Percentiles rank a stretch among this genome's conserved stretches.
These are phyloP conservation scores for Globisporangium lucens DNA, from an alignment of 352 stramenopile genomes.

Conservation along the genomic window DNA sequence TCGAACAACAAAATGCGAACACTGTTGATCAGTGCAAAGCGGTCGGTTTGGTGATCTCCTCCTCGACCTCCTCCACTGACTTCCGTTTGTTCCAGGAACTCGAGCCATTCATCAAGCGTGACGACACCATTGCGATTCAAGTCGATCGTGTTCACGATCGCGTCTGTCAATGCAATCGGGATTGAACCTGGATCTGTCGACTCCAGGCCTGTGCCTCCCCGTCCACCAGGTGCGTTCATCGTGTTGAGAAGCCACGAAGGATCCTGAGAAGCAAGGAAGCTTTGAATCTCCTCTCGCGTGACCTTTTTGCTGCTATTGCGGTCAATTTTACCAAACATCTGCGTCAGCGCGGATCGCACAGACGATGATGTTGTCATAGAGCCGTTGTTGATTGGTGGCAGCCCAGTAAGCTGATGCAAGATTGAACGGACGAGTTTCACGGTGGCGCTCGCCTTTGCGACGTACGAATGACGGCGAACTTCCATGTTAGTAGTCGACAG, in stretches of 20 bases:
- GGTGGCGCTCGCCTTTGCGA: constrained; percentile 10
- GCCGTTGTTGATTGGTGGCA: not conserved
- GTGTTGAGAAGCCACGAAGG: not conserved
- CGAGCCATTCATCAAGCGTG: constrained; percentile 51
- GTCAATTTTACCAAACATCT: constrained; percentile 51
- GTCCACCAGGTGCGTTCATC: not conserved
- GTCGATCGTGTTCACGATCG: constrained; percentile 45
- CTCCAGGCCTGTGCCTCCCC: not conserved
- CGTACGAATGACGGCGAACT: not conserved
- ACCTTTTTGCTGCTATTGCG: constrained; percentile 53
- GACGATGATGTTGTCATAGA: too few species aligned
- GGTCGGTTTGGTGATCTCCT: not conserved
- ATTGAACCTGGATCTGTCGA: constrained; percentile 12
- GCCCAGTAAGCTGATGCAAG: constrained; percentile 18
- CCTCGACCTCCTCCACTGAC: not conserved
- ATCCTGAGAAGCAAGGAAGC: constrained; percentile 34
- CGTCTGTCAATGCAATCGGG: constrained; percentile 20
- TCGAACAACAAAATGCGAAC: constrained; percentile 22
- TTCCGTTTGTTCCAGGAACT: constrained; percentile 25
- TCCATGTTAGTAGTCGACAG: not conserved
- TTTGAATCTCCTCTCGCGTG: constrained; percentile 41
- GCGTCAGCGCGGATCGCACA: constrained; percentile 15
- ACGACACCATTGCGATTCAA: constrained; percentile 52
- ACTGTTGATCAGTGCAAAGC: constrained; percentile 23
- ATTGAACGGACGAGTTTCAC: constrained; percentile 20